Conservation (phyloP, 192 early-diverging fungal genomes). For the Coemansia sp. region DNA sequence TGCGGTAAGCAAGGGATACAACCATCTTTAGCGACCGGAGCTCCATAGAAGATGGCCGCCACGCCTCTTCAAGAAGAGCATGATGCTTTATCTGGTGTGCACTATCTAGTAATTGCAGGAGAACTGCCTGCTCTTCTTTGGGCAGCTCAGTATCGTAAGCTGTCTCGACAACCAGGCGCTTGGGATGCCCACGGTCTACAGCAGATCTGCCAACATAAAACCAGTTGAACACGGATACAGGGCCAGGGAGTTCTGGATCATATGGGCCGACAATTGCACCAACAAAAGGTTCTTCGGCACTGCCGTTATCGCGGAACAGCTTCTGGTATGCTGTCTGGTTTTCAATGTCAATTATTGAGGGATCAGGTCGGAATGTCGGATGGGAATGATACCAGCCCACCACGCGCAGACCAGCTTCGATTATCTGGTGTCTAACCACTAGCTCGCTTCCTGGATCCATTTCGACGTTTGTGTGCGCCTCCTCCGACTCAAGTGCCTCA, state of each 20-base stretch:
- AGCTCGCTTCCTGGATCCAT: slow-evolving; percentile 81
- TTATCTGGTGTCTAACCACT: slow-evolving; percentile 72
- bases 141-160: slow-evolving; percentile 51
- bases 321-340: slow-evolving; percentile 86
- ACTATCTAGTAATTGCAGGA: slow-evolving; percentile 59
- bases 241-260: slow-evolving; percentile 70
- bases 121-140: slow-evolving; percentile 47
- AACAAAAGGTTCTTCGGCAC: slow-evolving; percentile 71
- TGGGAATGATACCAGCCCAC: slow-evolving; percentile 97
- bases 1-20: slow-evolving; percentile 62
- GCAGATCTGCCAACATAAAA: slow-evolving; percentile 66
- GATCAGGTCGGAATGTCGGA: slow-evolving; percentile 84
- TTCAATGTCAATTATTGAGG: slow-evolving; percentile 83
- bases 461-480: slow-evolving; percentile 80
- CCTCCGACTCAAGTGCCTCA: slow-evolving; percentile 65
- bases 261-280: slow-evolving; percentile 91
- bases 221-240: slow-evolving; percentile 83
- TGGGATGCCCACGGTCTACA: slow-evolving; percentile 62
- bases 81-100: slow-evolving; percentile 57
- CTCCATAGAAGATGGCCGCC: slow-evolving; percentile 69
- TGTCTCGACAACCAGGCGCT: slow-evolving; percentile 62
- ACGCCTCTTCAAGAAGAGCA: slow-evolving; percentile 65
- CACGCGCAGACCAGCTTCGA: slow-evolving; percentile 66
- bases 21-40: slow-evolving; percentile 68
- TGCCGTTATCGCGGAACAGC: slow-evolving; percentile 64